These are phyloP conservation scores for Backusella circina DNA, from an alignment of 192 early-diverging fungal species.

Conservation along the genomic window DNA sequence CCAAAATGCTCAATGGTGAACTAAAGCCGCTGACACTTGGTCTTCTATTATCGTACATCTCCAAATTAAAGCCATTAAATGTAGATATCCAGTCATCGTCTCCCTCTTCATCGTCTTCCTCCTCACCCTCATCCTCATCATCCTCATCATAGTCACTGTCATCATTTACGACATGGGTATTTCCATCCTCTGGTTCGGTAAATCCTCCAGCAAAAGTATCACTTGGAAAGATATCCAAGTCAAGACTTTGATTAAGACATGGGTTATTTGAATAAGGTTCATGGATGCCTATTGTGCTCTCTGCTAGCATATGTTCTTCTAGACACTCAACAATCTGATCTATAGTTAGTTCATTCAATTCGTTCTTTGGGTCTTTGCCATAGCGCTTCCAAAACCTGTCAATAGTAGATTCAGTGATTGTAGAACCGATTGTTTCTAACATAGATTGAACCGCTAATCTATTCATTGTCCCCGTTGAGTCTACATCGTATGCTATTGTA, in stretches of 20 bases:
- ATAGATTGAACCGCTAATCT: conserved; percentile 61
- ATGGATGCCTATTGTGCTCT: not conserved
- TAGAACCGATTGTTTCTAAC: conserved; percentile 68
- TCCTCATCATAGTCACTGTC: conserved; percentile 11
- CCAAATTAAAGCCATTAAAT: not conserved
- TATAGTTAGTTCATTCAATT: conserved; percentile 44
- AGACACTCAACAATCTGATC: conserved; percentile 60
- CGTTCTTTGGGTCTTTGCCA: conserved; percentile 46
- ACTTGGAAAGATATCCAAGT: not conserved
- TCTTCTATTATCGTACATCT: not conserved
- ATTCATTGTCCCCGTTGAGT: conserved; percentile 58
- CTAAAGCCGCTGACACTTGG: not conserved
- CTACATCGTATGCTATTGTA: conserved; percentile 55
- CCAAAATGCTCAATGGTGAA: not conserved
- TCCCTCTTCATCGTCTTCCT: conserved; percentile 28
- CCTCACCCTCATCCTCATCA: conserved; percentile 30
- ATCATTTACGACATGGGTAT: not conserved
- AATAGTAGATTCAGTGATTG: conserved; percentile 61
- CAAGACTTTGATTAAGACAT: not conserved
- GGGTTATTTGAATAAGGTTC: not conserved
- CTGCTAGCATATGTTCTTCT: conserved; percentile 41
- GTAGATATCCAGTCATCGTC: conserved; percentile 5
- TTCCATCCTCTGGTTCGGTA: not conserved
- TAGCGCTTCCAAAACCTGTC: conserved; percentile 50
- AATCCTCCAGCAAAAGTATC: not conserved